Base-by-base conservation (phyloP, 2,329 filamentous ascomycete genomes). In the Alternaria triticimaculans region DNA sequence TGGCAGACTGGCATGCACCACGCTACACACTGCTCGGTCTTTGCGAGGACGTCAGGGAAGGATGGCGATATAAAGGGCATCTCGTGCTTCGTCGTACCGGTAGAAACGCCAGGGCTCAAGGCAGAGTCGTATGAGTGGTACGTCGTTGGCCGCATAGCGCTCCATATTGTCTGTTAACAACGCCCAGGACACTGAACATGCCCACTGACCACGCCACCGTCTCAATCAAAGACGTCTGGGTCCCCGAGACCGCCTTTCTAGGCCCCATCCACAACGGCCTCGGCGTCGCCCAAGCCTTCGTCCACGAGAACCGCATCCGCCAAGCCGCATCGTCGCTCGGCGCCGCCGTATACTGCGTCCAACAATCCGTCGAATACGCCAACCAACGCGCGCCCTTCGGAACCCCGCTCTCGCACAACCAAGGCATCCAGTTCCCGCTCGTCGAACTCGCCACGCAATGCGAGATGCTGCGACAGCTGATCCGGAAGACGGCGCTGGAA, bases 1-100 rank as follows among this genome's bases (percentile, higher is more conserved):
- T 90, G 88, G 88, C 88, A 90, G 81, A 89, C 87, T 2, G 87
- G 87, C 3, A 87, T 88, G 77, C 87, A 90, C 70, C 80, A 80
- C 62, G 87, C 87, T 20, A 89, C 87, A 3, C 87, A 90, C 76
- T 87, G 87, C 71, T 84, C 89, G 28, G 79, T 89, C 43, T 90
- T 90, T 69, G 88, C 88, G 15, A 81, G 88, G 9, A 89, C 87
- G 0, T 82, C 82, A 14, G 87, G 86, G 3, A 80, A 82, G 53
- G 74, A 84, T 20, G 88, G 88, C 1, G 82, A 84, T 5, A 80
- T 85, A 0, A 82, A 80, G 58, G 88, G 88, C 0, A 89, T 90
- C 45, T 88, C 86, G 2, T 88, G 87, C 55, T 89, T 90, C 69
- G 81, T 89, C 26, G 84, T 89, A 1, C 87, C 87, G 2, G 76